A percentile compares a stretch with the other conserved stretches of the same genome.
These are phyloP conservation scores for Penicillium coprophilum DNA, from an alignment of 495 filamentous ascomycete species.

Conservation along the genomic window DNA sequence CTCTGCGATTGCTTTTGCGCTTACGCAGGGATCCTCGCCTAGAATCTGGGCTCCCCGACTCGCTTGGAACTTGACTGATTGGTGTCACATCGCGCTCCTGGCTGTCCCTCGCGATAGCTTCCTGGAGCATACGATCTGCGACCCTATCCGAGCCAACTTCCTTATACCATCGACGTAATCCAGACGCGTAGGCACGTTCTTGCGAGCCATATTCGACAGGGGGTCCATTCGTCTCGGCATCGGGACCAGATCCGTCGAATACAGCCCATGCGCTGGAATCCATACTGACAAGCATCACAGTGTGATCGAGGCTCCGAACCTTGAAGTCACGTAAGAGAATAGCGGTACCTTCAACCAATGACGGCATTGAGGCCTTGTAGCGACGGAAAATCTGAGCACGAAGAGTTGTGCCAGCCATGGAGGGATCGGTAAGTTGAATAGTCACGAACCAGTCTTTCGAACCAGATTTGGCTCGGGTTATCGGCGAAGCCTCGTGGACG, in stretches of 20 bases:
- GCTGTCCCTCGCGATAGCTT: slow-evolving; percentile 37
- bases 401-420: slow-evolving; percentile 44
- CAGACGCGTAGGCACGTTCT: slow-evolving; percentile 57
- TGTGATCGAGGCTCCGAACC: slow-evolving; percentile 53
- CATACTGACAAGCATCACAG: slow-evolving; percentile 47
- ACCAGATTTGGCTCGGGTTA: slow-evolving; percentile 61
- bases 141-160: slow-evolving; percentile 38
- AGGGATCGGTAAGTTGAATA: slow-evolving; percentile 68
- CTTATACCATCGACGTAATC: slow-evolving; percentile 47
- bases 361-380: slow-evolving; percentile 67
- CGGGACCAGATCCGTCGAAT: slow-evolving; percentile 40
- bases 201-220: slow-evolving; percentile 62
- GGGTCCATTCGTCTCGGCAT: slow-evolving; percentile 56
- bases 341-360: slow-evolving; percentile 66
- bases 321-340: slow-evolving; percentile 74
- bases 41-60: slow-evolving; percentile 38
- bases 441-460: slow-evolving; percentile 68
- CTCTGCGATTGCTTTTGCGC: slow-evolving; percentile 35
- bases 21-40: slow-evolving; percentile 33
- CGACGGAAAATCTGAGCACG: slow-evolving; percentile 72
- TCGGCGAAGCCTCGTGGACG: slow-evolving; percentile 55
- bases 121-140: slow-evolving; percentile 40
- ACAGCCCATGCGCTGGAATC: slow-evolving; percentile 67
- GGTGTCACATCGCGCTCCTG: slow-evolving; percentile 31
- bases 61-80: slow-evolving; percentile 36